Evolutionary conservation across 768 basidiomycete species (phyloP), one percentile per base, ranked within the genome.

Genomic region (Butyriboletus loyo): DNA sequence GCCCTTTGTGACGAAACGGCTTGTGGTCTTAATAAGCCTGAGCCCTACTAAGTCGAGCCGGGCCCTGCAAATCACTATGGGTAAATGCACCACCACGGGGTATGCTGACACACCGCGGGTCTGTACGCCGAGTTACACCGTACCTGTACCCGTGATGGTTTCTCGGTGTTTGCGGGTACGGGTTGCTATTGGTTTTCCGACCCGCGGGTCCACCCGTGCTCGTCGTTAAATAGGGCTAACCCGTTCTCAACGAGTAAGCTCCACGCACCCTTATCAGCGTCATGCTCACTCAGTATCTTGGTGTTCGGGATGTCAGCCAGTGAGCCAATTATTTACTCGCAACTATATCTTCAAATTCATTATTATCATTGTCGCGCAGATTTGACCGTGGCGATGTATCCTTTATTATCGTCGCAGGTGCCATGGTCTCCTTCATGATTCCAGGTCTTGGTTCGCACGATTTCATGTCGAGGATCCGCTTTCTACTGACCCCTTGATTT

Each of bases 391-490:
- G 88, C 35, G 87, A 90, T 73, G 66, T 89, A 15, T 72, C 84
- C 9, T 90, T 88, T 66, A 84, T 90, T 57, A 79, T 83, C 17
- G 63, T 87, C 7, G 76, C 83, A 24, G 85, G 85, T 27, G 80
- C 81, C 17, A 81, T 89, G 74, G 88, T 90, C 11, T 76, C 80
- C 46, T 83, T 88, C 72, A 90, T 89, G 87, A 76, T 90, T 34
- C 87, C 86, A 41, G 86, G 86, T 13, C 79, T 88, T 31, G 84
- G 87, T 84, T 57, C 55, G 72, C 21, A 34, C 36, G 19, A 10
- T 46, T 48, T 43, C 28, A 43, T 45, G 19, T 28, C 7, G 7
- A 45, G 49, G 56, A 53, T 37, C n/a, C 1, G 32, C 45, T 45
- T 35, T 41, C 34, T 22, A 21, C 24, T 50, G 48, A 47, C 25